A percentile compares a stretch with the other conserved stretches of the same genome.
phyloP scores from a whole-genome alignment of 2,329 filamentous ascomycete species.

The Immersiporthe knoxdaviesiana region DNA sequence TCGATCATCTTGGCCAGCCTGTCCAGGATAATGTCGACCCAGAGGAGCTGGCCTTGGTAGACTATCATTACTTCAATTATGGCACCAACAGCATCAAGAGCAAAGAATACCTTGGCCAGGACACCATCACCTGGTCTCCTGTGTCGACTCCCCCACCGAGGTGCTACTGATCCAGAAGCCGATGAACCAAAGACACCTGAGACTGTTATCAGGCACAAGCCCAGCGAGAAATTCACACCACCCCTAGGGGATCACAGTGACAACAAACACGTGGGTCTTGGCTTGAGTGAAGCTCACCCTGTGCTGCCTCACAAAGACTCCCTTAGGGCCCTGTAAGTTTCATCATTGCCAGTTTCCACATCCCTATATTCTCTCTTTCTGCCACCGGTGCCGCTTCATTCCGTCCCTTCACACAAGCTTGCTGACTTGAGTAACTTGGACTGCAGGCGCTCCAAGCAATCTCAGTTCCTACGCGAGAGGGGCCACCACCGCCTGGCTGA shows the following conservation, averaged over 20 bases:
- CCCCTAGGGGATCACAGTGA: background rate
- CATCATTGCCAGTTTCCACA: background rate
- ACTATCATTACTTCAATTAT: slow-evolving; percentile 23
- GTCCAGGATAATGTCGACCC: background rate
- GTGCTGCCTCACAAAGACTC: background rate
- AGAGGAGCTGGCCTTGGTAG: slow-evolving; percentile 9
- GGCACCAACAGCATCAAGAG: background rate
- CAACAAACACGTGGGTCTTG: background rate
- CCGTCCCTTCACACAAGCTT: too few relatives aligned
- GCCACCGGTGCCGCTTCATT: background rate
- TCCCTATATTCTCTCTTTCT: background rate
- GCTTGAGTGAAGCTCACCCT: background rate
- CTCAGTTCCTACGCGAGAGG: background rate
- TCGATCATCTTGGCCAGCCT: background rate
- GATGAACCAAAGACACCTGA: background rate
- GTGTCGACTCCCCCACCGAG: background rate
- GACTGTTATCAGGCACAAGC: background rate
- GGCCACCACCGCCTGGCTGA: background rate
- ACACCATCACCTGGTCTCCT: background rate
- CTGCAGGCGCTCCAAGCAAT: slow-evolving; percentile 8
- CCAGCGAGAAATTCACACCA: background rate
- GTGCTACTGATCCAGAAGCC: background rate
- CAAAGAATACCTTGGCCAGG: background rate
- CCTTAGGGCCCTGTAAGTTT: background rate
- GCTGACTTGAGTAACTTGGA: too few relatives aligned